A percentile compares a stretch with the other conserved stretches of the same genome.
Conservation (phyloP, 345 rosid genomes). For the Bruguiera gymnorhiza region DNA sequence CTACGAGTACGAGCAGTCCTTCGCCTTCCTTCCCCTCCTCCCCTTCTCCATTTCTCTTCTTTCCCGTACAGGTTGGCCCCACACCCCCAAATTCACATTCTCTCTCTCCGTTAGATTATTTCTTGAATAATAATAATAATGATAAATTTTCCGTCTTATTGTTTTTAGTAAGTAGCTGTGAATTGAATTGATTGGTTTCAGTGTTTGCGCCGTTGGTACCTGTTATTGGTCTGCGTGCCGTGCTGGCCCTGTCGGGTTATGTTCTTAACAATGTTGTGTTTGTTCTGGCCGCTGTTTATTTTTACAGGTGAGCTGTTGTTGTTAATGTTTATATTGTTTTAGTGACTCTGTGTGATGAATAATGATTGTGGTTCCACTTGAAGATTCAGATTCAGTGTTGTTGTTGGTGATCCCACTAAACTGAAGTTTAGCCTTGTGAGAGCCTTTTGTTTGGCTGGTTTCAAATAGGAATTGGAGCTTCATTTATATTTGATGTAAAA, state of each 20-base stretch:
- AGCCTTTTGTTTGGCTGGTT: no score
- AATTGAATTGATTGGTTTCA: conserved; percentile 25
- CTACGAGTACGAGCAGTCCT: conserved; percentile 88
- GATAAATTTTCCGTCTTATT: no score
- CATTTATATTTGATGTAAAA: not conserved
- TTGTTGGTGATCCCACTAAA: no score
- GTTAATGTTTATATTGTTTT: not conserved
- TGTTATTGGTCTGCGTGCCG: conserved; percentile 70
- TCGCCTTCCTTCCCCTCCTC: conserved; percentile 84
- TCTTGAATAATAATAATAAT: not conserved
- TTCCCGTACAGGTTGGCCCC: conserved; percentile 55
- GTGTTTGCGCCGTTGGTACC: conserved; percentile 74
- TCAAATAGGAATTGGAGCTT: no score
- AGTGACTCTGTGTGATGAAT: no score
- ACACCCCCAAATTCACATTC: not conserved
- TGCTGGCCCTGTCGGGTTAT: conserved; percentile 74
- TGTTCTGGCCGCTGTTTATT: conserved; percentile 33
- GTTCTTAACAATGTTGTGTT: conserved; percentile 64
- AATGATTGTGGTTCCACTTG: no score
- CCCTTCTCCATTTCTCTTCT: conserved; percentile 54
- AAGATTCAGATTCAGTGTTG: no score
- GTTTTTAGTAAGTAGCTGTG: not conserved
- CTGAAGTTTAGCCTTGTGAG: no score
- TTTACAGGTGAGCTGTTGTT: conserved; percentile 27
- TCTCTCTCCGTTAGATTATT: not conserved